Conservation (phyloP, 306 rosid species). For the Begonia masoniana region DNA sequence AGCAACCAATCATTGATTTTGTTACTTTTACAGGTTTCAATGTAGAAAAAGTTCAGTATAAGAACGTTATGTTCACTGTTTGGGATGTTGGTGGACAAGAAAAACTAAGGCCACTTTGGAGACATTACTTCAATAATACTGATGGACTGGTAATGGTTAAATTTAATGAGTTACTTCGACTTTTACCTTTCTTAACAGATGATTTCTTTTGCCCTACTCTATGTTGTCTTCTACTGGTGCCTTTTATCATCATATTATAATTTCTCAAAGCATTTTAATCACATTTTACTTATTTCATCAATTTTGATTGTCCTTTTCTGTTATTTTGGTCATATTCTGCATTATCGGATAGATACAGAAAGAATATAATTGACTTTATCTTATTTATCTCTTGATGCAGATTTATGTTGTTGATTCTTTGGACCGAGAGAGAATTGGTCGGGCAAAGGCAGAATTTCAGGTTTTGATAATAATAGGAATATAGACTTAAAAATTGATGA, state of each 20-base stretch:
- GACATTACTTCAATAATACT: slow-evolving; percentile 88
- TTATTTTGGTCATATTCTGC: no score
- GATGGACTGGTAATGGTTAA: slow-evolving; percentile 67
- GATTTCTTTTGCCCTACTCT: no score
- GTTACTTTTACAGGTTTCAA: slow-evolving; percentile 53
- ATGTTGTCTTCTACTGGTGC: slow-evolving; percentile 1
- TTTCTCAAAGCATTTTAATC: not conserved
- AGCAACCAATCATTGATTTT: no score
- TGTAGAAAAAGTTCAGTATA: slow-evolving; percentile 95
- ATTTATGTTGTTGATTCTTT: slow-evolving; percentile 88
- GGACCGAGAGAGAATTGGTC: slow-evolving; percentile 86
- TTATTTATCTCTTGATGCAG: slow-evolving; percentile 24
- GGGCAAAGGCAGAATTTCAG: slow-evolving; percentile 92
- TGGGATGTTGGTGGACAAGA: slow-evolving; percentile 99
- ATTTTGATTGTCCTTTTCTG: not conserved
- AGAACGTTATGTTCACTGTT: slow-evolving; percentile 91
- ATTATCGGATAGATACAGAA: no score
- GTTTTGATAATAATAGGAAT: slow-evolving; percentile 24
- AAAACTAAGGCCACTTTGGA: slow-evolving; percentile 92
- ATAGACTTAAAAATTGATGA: slow-evolving; percentile 7
- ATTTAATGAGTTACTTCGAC: slow-evolving; percentile 1
- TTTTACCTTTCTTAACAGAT: not conserved
- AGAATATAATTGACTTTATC: not conserved
- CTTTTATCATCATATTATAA: not conserved
- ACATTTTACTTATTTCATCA: not conserved